phyloP scores from a whole-genome alignment of 2,329 filamentous ascomycete genomes.

The Fusarium sarcochroum region DNA sequence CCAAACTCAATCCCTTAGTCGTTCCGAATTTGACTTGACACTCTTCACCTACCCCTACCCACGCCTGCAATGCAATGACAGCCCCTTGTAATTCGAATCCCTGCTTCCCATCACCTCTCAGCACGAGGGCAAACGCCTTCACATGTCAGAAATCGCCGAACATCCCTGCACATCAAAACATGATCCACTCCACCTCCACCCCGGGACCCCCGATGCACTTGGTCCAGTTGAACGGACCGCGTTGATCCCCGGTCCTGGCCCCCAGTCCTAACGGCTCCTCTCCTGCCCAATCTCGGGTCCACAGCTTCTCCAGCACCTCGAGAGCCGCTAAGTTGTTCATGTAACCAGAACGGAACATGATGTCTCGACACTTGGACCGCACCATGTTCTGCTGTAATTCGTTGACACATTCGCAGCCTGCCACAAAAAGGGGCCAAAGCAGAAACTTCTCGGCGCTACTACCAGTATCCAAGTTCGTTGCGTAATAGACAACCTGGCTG shows the following conservation, averaged over 20 bases:
- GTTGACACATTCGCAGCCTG: constrained; percentile 89
- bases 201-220: constrained; percentile 69
- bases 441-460: constrained; percentile 87
- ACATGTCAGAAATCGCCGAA: constrained; percentile 36
- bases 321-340: constrained; percentile 92
- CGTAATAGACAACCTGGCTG: constrained; percentile 85
- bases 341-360: constrained; percentile 90
- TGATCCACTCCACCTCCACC: constrained; percentile 75
- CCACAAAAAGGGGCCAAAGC: constrained; percentile 93
- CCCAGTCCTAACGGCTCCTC: constrained; percentile 54
- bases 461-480: constrained; percentile 80
- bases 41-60: constrained; percentile 26
- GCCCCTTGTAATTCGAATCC: constrained; percentile 32
- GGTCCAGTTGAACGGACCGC: constrained; percentile 71
- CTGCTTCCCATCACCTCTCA: constrained; percentile 29
- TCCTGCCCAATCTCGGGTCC: constrained; percentile 70
- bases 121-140: constrained; percentile 23
- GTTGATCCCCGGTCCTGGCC: constrained; percentile 54
- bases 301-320: constrained; percentile 87
- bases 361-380: constrained; percentile 84
- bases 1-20: constrained; percentile 31
- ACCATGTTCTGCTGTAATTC: constrained; percentile 84
- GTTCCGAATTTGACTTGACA: constrained; percentile 14
- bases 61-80: constrained; percentile 22
- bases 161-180: constrained; percentile 63